Percentiles rank a stretch among this genome's conserved stretches.
These are phyloP conservation scores for Kalmusia sp. DNA, from an alignment of 2,329 filamentous ascomycete species.

Conservation along the genomic window DNA sequence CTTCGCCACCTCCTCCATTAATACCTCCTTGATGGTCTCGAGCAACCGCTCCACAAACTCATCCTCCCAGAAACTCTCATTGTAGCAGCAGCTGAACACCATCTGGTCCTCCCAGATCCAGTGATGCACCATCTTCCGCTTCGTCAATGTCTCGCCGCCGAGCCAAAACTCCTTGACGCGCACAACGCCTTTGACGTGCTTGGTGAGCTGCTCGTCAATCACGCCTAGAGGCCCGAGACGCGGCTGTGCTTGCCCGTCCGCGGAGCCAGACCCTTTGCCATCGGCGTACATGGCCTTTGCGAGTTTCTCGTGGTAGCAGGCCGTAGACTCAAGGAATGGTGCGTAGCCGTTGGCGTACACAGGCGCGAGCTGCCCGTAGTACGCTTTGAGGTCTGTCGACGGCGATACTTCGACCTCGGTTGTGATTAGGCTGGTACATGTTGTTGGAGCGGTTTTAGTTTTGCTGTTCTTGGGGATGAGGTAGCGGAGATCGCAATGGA, in stretches of 20 bases:
- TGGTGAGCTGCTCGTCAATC: slow-evolving; percentile 26
- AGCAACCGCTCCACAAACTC: slow-evolving; percentile 21
- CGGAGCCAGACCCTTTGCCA: slow-evolving; percentile 5
- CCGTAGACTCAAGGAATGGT: slow-evolving; percentile 25
- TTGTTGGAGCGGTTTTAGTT: slow-evolving; percentile 25
- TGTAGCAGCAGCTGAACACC: slow-evolving; percentile 27
- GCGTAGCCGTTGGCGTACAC: slow-evolving; percentile 26
- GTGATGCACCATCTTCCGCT: slow-evolving; percentile 31
- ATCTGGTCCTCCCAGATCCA: slow-evolving; percentile 30
- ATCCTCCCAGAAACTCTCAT: slow-evolving; percentile 30
- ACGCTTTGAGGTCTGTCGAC: slow-evolving; percentile 18
- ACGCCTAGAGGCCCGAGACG: slow-evolving; percentile 26
- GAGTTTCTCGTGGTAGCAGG: slow-evolving; percentile 28
- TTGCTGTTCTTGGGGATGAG: slow-evolving; percentile 24
- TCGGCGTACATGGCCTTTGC: slow-evolving; percentile 13
- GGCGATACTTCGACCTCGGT: slow-evolving; percentile 29
- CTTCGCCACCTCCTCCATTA: slow-evolving; percentile 20
- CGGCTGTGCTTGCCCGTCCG: slow-evolving; percentile 23
- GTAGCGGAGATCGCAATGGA: slow-evolving; percentile 29
- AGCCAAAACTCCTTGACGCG: slow-evolving; percentile 30
- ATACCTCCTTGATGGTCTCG: slow-evolving; percentile 19
- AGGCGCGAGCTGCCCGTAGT: slow-evolving; percentile 26
- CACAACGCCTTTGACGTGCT: slow-evolving; percentile 23
- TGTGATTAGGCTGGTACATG: slow-evolving; percentile 27
- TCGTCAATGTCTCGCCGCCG: slow-evolving; percentile 29